Conservation (phyloP, 1,284 basidiomycete genomes). For the Melampsora americana region DNA sequence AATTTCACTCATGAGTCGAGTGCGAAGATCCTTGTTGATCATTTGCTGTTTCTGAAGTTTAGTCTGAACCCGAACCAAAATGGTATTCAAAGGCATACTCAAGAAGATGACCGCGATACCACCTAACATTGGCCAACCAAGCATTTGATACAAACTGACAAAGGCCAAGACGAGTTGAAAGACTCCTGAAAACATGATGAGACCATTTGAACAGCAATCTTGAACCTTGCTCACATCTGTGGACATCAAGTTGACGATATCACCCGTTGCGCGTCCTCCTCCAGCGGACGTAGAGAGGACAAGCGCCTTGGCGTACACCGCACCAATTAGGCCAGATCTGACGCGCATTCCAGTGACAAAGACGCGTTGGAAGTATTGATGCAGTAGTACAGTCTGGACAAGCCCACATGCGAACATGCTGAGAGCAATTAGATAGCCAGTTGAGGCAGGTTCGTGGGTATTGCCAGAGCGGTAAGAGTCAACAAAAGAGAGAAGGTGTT, state of each 20-base stretch:
- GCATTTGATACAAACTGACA: slow-evolving; percentile 63
- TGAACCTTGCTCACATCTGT: slow-evolving; percentile 73
- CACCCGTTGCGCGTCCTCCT: slow-evolving; percentile 70
- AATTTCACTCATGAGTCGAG: slow-evolving; percentile 52
- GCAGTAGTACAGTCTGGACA: slow-evolving; percentile 74
- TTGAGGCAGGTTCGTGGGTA: slow-evolving; percentile 50
- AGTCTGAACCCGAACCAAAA: slow-evolving; percentile 48
- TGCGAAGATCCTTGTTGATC: slow-evolving; percentile 50
- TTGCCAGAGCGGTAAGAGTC: slow-evolving; percentile 66
- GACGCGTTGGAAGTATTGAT: slow-evolving; percentile 81
- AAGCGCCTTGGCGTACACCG: slow-evolving; percentile 81
- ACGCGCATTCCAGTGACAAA: slow-evolving; percentile 87
- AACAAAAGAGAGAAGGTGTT: slow-evolving; percentile 76
- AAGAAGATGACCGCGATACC: slow-evolving; percentile 80
- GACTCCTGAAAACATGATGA: slow-evolving; percentile 64
- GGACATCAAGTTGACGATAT: slow-evolving; percentile 92
- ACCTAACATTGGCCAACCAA: slow-evolving; percentile 67
- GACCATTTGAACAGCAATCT: slow-evolving; percentile 70
- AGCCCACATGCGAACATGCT: slow-evolving; percentile 76
- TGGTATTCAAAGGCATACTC: slow-evolving; percentile 49
- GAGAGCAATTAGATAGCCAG: slow-evolving; percentile 72
- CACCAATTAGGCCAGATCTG: slow-evolving; percentile 77
- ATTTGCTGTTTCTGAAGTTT: slow-evolving; percentile 48
- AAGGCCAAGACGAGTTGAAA: slow-evolving; percentile 77
- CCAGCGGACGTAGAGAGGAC: slow-evolving; percentile 79